Conservation (phyloP, 73 alveolate species). For the Paramecium tetraurelia region DNA sequence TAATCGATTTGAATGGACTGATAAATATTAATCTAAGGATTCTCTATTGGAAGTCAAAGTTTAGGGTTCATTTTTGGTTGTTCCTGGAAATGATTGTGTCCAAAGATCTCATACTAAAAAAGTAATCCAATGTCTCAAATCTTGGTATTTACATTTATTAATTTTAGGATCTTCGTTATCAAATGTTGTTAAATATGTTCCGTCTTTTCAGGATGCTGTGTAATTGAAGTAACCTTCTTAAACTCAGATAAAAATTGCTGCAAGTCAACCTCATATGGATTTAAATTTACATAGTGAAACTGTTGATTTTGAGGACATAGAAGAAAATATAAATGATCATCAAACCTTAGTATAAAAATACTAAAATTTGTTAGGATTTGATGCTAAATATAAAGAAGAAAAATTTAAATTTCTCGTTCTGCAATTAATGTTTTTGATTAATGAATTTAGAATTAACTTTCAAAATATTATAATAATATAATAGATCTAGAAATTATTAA, state of each 20-base stretch:
- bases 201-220: not conserved
- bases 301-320: slow-evolving; percentile 9
- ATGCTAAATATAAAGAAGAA: slow-evolving; percentile 33
- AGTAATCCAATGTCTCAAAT: not conserved
- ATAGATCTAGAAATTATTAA: not conserved
- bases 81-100: not conserved
- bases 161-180: not conserved
- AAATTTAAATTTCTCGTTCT: not conserved
- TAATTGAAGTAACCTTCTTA: not conserved
- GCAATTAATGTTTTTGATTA: slow-evolving; percentile 8
- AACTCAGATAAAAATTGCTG: not conserved
- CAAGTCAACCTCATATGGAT: slow-evolving; percentile 33
- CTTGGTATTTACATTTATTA: not conserved
- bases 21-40: not conserved
- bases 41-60: not conserved
- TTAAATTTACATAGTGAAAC: not conserved
- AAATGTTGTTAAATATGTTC: not conserved
- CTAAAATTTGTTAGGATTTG: not conserved
- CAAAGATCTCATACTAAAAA: not conserved
- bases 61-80: not conserved
- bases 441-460: not conserved
- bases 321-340: not conserved
- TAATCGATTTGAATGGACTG: slow-evolving; percentile 23
- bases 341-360: slow-evolving; percentile 9
- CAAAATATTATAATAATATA: not conserved